Evolutionary conservation across 306 rosid genomes (phyloP).

Genomic region (Fragaria vesca): DNA sequence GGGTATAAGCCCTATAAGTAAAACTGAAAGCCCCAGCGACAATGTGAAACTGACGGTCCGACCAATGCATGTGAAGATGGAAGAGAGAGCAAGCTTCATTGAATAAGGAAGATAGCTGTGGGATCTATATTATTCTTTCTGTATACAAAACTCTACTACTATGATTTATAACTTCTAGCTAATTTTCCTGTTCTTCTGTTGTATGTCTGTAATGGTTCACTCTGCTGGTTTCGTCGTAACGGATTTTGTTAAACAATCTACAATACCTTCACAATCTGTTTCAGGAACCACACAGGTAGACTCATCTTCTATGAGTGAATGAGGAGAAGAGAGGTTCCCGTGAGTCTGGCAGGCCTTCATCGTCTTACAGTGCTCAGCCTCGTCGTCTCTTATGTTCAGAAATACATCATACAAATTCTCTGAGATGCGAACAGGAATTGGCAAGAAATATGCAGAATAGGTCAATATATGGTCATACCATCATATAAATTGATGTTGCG

Average conservation of each 20-base stretch:
- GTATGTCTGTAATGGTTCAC: constrained; percentile 23
- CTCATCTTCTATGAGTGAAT: constrained; percentile 54
- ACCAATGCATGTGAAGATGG: not conserved
- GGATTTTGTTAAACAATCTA: constrained; percentile 75
- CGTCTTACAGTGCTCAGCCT: constrained; percentile 97
- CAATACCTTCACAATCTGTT: constrained; percentile 78
- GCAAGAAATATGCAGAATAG: not conserved
- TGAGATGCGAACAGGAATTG: constrained; percentile 22
- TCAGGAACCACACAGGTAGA: constrained; percentile 31
- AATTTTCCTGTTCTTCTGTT: constrained; percentile 17
- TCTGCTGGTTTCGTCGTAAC: constrained; percentile 42
- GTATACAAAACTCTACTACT: constrained; percentile 20
- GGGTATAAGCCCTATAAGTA: not conserved
- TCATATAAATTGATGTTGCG: not conserved
- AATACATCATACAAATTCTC: constrained; percentile 88
- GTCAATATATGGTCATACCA: not conserved
- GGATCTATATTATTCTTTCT: constrained; percentile 14
- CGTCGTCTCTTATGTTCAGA: constrained; percentile 88
- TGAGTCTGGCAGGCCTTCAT: constrained; percentile 94
- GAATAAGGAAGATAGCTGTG: constrained; percentile 7
- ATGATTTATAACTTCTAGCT: constrained; percentile 23
- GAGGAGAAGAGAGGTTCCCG: constrained; percentile 93
- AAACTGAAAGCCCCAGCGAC: not conserved
- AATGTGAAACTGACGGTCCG: not conserved
- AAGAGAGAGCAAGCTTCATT: not conserved